Base-by-base conservation (phyloP, 202 grass and related monocot genomes). In the Saccharum hybrid region DNA sequence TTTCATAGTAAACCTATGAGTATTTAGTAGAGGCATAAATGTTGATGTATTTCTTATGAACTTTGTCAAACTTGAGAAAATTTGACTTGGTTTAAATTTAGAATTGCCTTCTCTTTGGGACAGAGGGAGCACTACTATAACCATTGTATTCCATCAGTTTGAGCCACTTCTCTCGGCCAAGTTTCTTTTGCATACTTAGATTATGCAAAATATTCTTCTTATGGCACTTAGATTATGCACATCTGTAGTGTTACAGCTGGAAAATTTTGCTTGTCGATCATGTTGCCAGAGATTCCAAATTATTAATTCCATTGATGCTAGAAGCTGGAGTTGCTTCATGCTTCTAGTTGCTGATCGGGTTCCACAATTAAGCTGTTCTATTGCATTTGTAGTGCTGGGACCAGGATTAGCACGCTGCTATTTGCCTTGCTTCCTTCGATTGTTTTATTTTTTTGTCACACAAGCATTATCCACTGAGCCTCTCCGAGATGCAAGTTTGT, bases 371-470 rank as follows among this genome's bases (percentile, higher is more conserved):
- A 14, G 7, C 22, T 66, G 28, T 13, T 79, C 30, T 39, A 26
- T 62, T 62, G 21, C 54, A 67, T 83, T 77, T 16, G 46, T 49
- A 11, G 5, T 62, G 14, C 13, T 71, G 70, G 45, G 60, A 68
- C 26, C 33, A 68, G 2, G 38, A 79, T 10, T 38, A 38, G 30
- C 30, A 15, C 39, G 8, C 14, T 1, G 6, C 62, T 10, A 71
- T 74, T 86, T 70, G 2, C 43, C 40, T 63, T 80, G 68, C 59
- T 75, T 81, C 30, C 19, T 75, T 68, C 19, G 38, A 41, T 54
- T 7, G 10, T 43, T 63, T 63, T 80, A 56, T 63, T 5, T 84
- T n/a, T 23, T 2, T 10, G 5, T 19, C 16, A 18, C 34, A 12
- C 46, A 45, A 75, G 38, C 71, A 10, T 11, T 78, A 67, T n/a